phyloP scores from a whole-genome alignment of 1,284 basidiomycete genomes.

The Cryptococcus sp. region DNA sequence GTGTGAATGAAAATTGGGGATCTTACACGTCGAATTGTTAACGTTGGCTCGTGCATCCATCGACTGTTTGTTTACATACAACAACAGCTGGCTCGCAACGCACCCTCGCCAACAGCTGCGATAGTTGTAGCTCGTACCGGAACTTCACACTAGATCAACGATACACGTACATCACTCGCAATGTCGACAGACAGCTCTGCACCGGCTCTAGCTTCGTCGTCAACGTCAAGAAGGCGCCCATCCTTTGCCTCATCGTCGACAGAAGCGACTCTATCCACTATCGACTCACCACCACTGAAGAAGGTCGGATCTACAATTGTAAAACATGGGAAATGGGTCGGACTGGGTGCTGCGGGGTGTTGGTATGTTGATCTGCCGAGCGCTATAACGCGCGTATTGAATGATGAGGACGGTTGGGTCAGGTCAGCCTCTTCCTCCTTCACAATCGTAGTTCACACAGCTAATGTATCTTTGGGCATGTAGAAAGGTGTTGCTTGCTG shows the following conservation, averaged over 20 bases:
- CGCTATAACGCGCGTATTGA: conserved; percentile 23
- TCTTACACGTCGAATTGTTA: too few relatives aligned
- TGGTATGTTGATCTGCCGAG: conserved; percentile 43
- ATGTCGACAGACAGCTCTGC: too few relatives aligned
- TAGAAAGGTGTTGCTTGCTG: conserved; percentile 30
- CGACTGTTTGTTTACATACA: too few relatives aligned
- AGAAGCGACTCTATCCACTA: conserved; percentile 15
- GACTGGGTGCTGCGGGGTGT: conserved; percentile 37
- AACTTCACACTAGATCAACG: too few relatives aligned
- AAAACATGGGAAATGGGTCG: conserved; percentile 53
- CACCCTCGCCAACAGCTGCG: too few relatives aligned
- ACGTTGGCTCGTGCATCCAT: too few relatives aligned
- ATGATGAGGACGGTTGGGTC: conserved; percentile 28
- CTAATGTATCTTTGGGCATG: conserved; percentile 1
- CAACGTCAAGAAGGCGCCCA: conserved; percentile 21
- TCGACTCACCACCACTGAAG: conserved; percentile 12
- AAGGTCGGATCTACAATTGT: conserved; percentile 15
- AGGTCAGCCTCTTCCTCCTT: conserved; percentile 18
- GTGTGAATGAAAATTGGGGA: too few relatives aligned
- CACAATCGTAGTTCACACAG: not conserved
- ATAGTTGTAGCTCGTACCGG: too few relatives aligned
- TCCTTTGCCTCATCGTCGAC: conserved; percentile 30
- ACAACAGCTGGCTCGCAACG: too few relatives aligned
- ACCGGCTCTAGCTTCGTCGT: not conserved
- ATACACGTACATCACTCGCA: not conserved